Evolutionary conservation across 139 green algal genomes (phyloP).

Genomic region (Yamagishiella unicocca): DNA sequence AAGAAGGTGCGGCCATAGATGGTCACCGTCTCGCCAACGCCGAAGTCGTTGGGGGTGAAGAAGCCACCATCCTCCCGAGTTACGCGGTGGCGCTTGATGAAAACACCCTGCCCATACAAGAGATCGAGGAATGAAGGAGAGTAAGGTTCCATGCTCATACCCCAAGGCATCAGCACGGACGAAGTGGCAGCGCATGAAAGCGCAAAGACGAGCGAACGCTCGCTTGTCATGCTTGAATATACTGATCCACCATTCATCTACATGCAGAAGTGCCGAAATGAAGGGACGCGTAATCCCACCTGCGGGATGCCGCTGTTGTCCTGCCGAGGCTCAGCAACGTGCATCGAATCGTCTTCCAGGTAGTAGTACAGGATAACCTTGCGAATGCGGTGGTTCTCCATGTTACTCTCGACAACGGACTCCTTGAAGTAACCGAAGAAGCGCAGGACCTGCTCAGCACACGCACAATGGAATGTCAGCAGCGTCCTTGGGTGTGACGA

Average conservation of each 20-base stretch:
- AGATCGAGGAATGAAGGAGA: too few species aligned
- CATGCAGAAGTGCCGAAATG: too few species aligned
- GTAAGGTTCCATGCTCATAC: too few species aligned
- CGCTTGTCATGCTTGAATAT: too few species aligned
- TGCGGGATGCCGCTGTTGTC: conserved; percentile 91
- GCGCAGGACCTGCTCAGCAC: conserved; percentile 85
- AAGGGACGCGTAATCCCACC: conserved; percentile 51
- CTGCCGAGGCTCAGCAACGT: conserved; percentile 89
- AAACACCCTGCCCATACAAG: conserved; percentile 86
- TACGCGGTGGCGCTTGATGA: conserved; percentile 88
- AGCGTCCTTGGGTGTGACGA: too few species aligned
- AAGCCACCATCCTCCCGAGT: conserved; percentile 67
- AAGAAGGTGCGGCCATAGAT: conserved; percentile 86
- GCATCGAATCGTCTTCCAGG: conserved; percentile 90
- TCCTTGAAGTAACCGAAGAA: conserved; percentile 96
- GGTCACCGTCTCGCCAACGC: conserved; percentile 76
- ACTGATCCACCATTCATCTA: too few species aligned
- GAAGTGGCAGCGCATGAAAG: too few species aligned
- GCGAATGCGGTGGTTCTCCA: conserved; percentile 86
- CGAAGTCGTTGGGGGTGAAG: conserved; percentile 75
- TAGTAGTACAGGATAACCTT: conserved; percentile 92
- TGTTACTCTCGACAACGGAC: conserved; percentile 78
- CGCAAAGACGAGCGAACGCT: too few species aligned
- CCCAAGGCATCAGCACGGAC: too few species aligned
- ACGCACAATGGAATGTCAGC: too few species aligned